A percentile compares a stretch with the other conserved stretches of the same genome.
Conservation (phyloP, 495 filamentous ascomycete genomes). For the Cryomyces minteri region DNA sequence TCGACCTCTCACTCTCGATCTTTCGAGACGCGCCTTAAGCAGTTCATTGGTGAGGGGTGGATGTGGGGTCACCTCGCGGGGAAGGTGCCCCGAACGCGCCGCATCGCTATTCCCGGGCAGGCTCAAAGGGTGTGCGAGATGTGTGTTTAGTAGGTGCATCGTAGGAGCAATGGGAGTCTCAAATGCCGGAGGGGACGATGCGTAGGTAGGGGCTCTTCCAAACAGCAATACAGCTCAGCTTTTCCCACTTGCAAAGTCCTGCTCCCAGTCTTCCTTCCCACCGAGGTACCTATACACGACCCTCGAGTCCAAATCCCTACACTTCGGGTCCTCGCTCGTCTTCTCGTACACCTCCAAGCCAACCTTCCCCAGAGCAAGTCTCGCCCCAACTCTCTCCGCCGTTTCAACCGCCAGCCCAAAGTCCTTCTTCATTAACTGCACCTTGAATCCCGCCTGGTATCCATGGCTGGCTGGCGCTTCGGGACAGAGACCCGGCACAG, state of each 20-base stretch:
- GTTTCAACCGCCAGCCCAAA: constrained; percentile 29
- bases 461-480: constrained; percentile 28
- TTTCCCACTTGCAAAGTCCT: neutral
- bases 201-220: no score
- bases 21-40: no score
- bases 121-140: no score
- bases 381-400: constrained; percentile 26
- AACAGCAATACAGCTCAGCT: no score
- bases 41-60: no score
- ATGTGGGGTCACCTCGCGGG: no score
- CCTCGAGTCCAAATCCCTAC: constrained; percentile 29
- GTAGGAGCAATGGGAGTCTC: no score
- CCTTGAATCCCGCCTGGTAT: constrained; percentile 31
- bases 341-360: constrained; percentile 29
- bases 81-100: no score
- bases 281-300: constrained; percentile 34
- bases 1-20: no score
- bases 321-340: constrained; percentile 25
- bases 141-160: no score
- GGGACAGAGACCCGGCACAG: constrained; percentile 30
- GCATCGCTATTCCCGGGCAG: no score
- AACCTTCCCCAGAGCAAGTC: constrained; percentile 21
- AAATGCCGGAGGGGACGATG: no score
- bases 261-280: constrained; percentile 28
- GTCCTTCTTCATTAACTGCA: constrained; percentile 36